Evolutionary conservation across 768 basidiomycete species (phyloP).

Genomic region (Boletus pseudopeckii): DNA sequence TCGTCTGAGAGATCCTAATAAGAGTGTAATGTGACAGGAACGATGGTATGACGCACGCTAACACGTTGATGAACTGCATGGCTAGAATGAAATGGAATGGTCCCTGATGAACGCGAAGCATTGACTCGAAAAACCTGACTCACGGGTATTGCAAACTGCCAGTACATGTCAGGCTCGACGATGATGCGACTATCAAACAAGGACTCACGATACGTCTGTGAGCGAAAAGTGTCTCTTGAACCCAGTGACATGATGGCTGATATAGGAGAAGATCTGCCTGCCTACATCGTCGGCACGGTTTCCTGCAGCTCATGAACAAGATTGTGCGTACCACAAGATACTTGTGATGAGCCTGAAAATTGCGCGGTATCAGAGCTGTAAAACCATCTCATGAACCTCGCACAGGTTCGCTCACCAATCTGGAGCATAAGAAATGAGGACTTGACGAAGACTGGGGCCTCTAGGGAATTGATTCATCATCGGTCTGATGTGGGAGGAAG

Average conservation of each 20-base stretch:
- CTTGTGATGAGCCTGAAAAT: conserved; percentile 60
- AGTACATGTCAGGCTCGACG: conserved; percentile 12
- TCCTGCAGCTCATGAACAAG: background rate
- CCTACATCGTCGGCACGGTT: background rate
- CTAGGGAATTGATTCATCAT: conserved; percentile 12
- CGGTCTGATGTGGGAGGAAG: background rate
- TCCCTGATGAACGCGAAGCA: background rate
- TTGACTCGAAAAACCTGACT: conserved; percentile 11
- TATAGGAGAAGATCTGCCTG: conserved; percentile 55
- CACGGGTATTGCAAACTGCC: conserved; percentile 38
- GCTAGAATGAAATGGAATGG: conserved; percentile 32
- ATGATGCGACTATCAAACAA: background rate
- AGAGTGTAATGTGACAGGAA: background rate
- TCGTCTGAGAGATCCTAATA: conserved; percentile 19
- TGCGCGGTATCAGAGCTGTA: background rate
- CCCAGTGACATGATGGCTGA: conserved; percentile 55
- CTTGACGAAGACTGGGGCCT: conserved; percentile 16
- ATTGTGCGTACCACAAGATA: conserved; percentile 50
- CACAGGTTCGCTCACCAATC: conserved; percentile 56
- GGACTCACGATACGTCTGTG: conserved; percentile 64
- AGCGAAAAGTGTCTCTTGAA: conserved; percentile 79
- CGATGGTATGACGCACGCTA: conserved; percentile 34
- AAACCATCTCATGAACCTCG: background rate
- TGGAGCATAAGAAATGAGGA: conserved; percentile 55
- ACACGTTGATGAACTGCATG: conserved; percentile 70